These are phyloP conservation scores for Botrytis hyacinthi DNA, from an alignment of 2,329 filamentous ascomycete genomes.

Conservation along the genomic window DNA sequence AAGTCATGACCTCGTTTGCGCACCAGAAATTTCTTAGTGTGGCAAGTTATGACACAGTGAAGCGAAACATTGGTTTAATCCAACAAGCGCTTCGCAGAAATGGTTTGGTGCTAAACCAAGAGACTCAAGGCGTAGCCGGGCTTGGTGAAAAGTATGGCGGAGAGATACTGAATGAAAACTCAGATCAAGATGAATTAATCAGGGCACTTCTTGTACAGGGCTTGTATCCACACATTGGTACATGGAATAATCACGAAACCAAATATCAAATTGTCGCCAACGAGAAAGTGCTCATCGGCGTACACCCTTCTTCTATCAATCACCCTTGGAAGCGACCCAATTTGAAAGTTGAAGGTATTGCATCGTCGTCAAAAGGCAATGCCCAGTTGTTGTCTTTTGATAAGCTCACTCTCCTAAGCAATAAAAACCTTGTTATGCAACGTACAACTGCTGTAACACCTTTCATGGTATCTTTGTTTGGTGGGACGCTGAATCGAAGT, in stretches of 20 bases:
- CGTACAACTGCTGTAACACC: constrained; percentile 21
- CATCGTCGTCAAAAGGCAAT: background rate
- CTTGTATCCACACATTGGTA: constrained; percentile 46
- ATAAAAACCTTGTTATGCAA: background rate
- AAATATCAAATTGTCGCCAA: background rate
- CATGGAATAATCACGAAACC: background rate
- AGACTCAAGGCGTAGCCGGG: background rate
- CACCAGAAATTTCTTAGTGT: constrained; percentile 37
- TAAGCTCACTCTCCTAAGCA: background rate
- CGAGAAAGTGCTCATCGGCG: background rate
- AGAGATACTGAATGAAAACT: constrained; percentile 45
- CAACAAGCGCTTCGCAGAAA: constrained; percentile 8
- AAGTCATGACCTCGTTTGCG: constrained; percentile 4
- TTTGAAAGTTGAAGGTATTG: background rate
- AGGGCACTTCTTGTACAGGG: constrained; percentile 48
- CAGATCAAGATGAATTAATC: constrained; percentile 44
- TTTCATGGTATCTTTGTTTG: constrained; percentile 18
- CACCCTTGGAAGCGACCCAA: background rate
- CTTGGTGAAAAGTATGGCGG: constrained; percentile 36
- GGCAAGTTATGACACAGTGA: background rate
- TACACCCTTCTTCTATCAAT: constrained; percentile 18
- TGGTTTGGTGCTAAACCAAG: background rate
- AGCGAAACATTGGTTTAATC: background rate
- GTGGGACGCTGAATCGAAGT: constrained; percentile 1
- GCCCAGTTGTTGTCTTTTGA: background rate